These are phyloP conservation scores for Kwoniella sp. DNA, from an alignment of 768 basidiomycete species.

Conservation along the genomic window DNA sequence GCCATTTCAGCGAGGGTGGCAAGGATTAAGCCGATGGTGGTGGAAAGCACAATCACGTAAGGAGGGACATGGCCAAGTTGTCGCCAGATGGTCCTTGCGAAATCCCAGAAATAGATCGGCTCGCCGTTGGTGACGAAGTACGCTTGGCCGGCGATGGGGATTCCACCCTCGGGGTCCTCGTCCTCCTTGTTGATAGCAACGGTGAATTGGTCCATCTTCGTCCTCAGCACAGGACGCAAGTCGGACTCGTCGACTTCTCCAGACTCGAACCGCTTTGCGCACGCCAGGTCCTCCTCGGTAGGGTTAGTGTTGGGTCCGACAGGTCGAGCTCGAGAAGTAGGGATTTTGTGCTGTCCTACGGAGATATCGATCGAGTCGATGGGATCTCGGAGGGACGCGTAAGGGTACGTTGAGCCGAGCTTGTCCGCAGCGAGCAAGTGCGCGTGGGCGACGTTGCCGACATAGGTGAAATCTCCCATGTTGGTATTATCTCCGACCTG, in stretches of 20 bases:
- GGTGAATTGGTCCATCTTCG: slow-evolving; percentile 76
- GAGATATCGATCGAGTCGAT: slow-evolving; percentile 69
- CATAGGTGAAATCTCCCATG: slow-evolving; percentile 94
- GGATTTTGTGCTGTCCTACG: slow-evolving; percentile 68
- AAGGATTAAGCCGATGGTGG: slow-evolving; percentile 68
- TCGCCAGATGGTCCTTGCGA: slow-evolving; percentile 76
- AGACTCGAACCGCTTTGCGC: slow-evolving; percentile 58
- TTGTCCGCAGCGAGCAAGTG: slow-evolving; percentile 92
- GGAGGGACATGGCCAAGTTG: slow-evolving; percentile 62
- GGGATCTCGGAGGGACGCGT: slow-evolving; percentile 61
- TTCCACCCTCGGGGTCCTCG: slow-evolving; percentile 52
- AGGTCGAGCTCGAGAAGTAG: slow-evolving; percentile 78
- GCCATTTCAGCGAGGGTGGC: slow-evolving; percentile 75
- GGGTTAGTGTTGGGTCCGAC: slow-evolving; percentile 76
- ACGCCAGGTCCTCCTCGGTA: slow-evolving; percentile 63
- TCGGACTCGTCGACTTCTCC: slow-evolving; percentile 57
- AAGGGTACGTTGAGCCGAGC: slow-evolving; percentile 62
- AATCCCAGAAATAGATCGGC: slow-evolving; percentile 95
- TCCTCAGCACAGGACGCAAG: slow-evolving; percentile 66
- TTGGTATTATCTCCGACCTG: slow-evolving; percentile 94
- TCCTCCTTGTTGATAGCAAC: slow-evolving; percentile 54
- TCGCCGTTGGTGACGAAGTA: slow-evolving; percentile 99
- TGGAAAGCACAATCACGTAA: slow-evolving; percentile 64
- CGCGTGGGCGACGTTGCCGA: slow-evolving; percentile 90
- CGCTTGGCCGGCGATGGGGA: slow-evolving; percentile 85